Base-by-base conservation (phyloP, 2,329 filamentous ascomycete species). In the Beauveria varroae region DNA sequence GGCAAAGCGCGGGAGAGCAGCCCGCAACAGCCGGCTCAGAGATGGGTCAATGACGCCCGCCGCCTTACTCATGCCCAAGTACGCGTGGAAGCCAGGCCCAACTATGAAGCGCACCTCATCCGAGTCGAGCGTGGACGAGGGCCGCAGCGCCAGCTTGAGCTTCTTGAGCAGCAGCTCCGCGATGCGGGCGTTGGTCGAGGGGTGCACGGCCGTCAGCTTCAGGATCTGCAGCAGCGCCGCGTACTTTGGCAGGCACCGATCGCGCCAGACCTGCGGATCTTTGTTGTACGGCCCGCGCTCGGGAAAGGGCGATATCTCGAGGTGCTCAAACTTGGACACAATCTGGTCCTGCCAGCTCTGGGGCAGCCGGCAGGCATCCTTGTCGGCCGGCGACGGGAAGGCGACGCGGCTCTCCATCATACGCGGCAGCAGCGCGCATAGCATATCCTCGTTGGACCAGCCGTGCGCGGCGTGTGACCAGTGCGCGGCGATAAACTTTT, bases 401-500 rank as follows among this genome's bases (percentile, higher is more conserved):
- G 79, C 82, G n/a, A 79, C 82, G 20, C 76, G 74, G 7, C 76
- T 76, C 58, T 79, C 75, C 3, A 85, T 80, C 80, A 93, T 84
- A 54, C 81, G 83, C 1, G 88, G 87, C 37, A 93, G 71, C 30
- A 90, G 72, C 10, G 90, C 78, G 67, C 87, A 91, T 18, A 92
- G 76, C 64, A 87, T 81, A 64, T 87, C 83, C 70, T 91, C 86
- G 57, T 90, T 81, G 69, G 79, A 71, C 30, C 52, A 37, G 65
- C 75, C 78, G 65, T 86, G 82, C 3, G 79, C 70, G 66, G 75
- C 78, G 66, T 86, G 82, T 4, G 85, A 83, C 90, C 91, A 96
- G 67, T 90, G 86, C 7, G 81, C 81, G 37, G 86, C 78, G 64
- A 96, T 81, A 68, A 95, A 97, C 83, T 85, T 91, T 72, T 96